phyloP scores from a whole-genome alignment of 116 monocot species.

The Papilionanthe hybrid region DNA sequence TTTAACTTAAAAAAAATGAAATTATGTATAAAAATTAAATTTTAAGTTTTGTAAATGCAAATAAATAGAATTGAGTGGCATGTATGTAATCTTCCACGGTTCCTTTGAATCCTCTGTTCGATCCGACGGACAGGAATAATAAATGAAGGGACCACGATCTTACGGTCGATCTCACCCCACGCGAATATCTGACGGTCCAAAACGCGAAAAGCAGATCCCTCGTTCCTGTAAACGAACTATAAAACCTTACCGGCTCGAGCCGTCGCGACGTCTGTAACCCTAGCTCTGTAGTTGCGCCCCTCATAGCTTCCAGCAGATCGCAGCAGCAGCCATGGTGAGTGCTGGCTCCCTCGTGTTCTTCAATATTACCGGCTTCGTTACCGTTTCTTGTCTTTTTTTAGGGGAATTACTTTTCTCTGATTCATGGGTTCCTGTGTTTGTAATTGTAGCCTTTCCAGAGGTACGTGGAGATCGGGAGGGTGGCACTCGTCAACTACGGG shows the following conservation, averaged over 20 bases:
- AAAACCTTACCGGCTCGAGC: neutral
- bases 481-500: constrained; percentile 67
- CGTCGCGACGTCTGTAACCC: neutral
- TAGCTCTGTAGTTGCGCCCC: neutral
- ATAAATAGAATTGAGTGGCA: too few species aligned
- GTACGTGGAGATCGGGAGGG: constrained; percentile 58
- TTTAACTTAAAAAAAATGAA: too few species aligned
- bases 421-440: neutral
- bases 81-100: too few species aligned
- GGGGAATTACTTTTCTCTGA: neutral
- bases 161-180: too few species aligned
- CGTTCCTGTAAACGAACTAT: too few species aligned
- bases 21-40: too few species aligned
- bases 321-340: neutral
- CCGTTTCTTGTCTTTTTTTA: neutral
- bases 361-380: neutral
- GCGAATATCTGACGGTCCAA: too few species aligned
- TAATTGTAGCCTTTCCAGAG: constrained; percentile 44
- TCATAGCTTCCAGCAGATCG: neutral
- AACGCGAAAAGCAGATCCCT: too few species aligned
- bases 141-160: too few species aligned
- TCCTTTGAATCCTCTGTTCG: too few species aligned
- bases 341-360: neutral
- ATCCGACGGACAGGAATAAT: too few species aligned
- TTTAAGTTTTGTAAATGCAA: too few species aligned